Base-by-base conservation (phyloP, 805 yeast genomes). In the Schwanniomyces vanrijiae region DNA sequence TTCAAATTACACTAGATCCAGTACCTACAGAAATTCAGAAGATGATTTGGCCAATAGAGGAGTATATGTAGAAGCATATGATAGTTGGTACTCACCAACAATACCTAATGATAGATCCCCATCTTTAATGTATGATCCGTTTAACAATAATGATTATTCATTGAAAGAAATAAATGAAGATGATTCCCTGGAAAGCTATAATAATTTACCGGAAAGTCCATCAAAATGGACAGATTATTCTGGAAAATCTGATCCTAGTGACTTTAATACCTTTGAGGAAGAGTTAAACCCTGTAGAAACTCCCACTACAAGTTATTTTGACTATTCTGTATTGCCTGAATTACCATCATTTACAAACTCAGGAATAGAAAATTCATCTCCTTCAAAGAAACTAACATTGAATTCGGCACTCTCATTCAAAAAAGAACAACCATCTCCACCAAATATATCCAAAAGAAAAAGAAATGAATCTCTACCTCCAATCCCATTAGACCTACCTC, bases 401-500 rank as follows among this genome's bases (percentile, higher is more conserved):
- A 60, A 44, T 56, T 63, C 56, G 25, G 55, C 66, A 22, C 65
- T 60, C 37, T 70, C 59, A 5, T 72, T 71, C 78, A 73, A 47
- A 69, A 75, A 43, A 64, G 58, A 51, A 14, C 51, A 53, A 10
- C 43, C 46, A 3, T 44, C 28, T 20, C 34, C 42, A 5, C 22
- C 47, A 24, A 22, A 54, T 4, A 28, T 40, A 3, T 16, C 46
- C 3, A 46, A 45, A 16, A 49, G 44, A 37, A 50, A 45, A 28
- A 51, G 53, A 40, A 52, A 58, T 39, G 60, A 55, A n/a, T 60
- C 54, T 7, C 57, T 75, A 9, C 81, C 81, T 0, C 73, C 75
- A 0, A 63, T 74, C 1, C 80, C 81, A 4, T 55, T 76, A 4
- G 73, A 71, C 39, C 55, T 81, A 16, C 88, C 88, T 0, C 71